Evolutionary conservation across 2,329 filamentous ascomycete genomes (phyloP), one percentile per base, ranked within the genome.

Genomic region (Phialocephala sp.): DNA sequence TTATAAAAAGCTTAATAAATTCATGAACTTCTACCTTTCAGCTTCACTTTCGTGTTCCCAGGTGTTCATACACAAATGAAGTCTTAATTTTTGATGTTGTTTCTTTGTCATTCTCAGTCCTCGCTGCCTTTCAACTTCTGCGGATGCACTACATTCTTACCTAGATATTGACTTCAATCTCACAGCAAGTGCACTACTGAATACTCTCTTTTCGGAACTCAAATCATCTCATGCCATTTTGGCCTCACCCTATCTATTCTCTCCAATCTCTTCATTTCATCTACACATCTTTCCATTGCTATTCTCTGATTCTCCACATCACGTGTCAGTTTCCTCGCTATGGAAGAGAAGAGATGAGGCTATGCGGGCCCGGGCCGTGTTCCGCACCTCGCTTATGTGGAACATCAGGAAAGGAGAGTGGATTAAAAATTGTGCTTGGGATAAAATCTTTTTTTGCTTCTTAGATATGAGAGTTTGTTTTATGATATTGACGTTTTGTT

Each of bases 1-100:
- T 24, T 50, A 50, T 50, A 50, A 50, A 32, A 50, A 50, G n/a
- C 45, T 20, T 50, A 50, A 22, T 50, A 50, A 22, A 41, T 41
- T 41, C 37, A 41, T 41, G 37, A 41, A 41, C 37, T 24, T 50
- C 45, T 1, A 50, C 45, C 20, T 50, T 22, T 6, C 2, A 9
- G 2, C 45, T 50, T 50, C 20, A 6, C 22, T 22, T 3, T 24
- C 22, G 1, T 22, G 2, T 22, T 11, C 5, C 11, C 12, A 14
- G 9, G 15, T 41, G 37, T 12, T 41, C 37, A 14, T 8, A 12
- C 37, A 8, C 2, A 8, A 41, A 2, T 14, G 9, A 41, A 41
- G 4, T 4, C 3, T 12, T 41, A 3, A 2, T 41, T 20, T 50
- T 45, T 12, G 2, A 8, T 8, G n/a, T 45, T 45, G 20, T 22